phyloP scores from a whole-genome alignment of 2,329 filamentous ascomycete genomes.

The Epichloe sp. region DNA sequence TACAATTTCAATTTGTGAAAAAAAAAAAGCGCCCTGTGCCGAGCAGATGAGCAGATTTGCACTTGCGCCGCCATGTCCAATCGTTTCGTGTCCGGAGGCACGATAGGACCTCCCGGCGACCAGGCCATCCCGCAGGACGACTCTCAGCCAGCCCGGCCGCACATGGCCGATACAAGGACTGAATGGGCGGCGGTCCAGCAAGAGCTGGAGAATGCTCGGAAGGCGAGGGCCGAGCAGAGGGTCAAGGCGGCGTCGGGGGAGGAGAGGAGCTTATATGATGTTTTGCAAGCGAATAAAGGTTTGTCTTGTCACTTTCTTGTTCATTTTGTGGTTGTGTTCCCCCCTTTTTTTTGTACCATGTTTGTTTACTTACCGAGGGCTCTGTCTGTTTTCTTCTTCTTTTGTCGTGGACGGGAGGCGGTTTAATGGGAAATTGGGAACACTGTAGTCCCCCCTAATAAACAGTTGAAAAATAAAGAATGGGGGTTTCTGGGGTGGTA shows the following conservation, averaged over 20 bases:
- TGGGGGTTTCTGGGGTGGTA: neutral
- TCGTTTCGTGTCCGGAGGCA: conserved; percentile 43
- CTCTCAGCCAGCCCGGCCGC: neutral
- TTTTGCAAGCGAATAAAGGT: conserved; percentile 75
- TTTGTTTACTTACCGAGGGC: too few relatives aligned
- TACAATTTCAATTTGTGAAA: too few relatives aligned
- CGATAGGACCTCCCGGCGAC: conserved; percentile 23
- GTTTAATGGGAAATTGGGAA: too few relatives aligned
- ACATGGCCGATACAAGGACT: conserved; percentile 14
- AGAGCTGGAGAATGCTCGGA: conserved; percentile 49
- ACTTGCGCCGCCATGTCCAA: conserved; percentile 28
- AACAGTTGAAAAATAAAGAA: too few relatives aligned
- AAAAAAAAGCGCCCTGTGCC: too few relatives aligned
- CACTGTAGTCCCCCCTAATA: too few relatives aligned
- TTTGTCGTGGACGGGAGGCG: too few relatives aligned
- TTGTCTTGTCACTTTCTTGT: neutral
- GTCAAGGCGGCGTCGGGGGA: conserved; percentile 26
- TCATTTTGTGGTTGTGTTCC: neutral
- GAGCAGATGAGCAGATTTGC: too few relatives aligned
- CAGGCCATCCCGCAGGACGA: conserved; percentile 12
- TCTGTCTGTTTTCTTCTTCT: neutral
- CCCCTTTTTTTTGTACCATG: neutral
- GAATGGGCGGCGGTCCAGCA: conserved; percentile 54
- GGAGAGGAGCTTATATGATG: conserved; percentile 57
- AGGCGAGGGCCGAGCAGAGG: conserved; percentile 37